Evolutionary conservation across 306 rosid species (phyloP).

Genomic region (Acacia acuminata): DNA sequence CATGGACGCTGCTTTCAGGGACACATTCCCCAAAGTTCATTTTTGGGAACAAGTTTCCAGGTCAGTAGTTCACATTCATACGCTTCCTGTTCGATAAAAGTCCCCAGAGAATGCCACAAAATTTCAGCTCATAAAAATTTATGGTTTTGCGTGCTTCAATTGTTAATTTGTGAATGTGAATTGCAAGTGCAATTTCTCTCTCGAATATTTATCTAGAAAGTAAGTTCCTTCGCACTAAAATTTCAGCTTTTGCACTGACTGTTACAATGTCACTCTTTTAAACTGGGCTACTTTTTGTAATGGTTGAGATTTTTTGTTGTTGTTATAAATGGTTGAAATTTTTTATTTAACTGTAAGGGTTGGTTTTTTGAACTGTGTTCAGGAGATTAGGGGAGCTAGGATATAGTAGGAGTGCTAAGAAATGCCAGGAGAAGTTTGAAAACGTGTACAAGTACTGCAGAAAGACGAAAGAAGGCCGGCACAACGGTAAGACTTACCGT

Average conservation of each 20-base stretch:
- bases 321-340: not conserved
- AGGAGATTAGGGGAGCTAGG: conserved; percentile 79
- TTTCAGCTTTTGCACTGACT: not conserved
- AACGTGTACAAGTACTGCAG: conserved; percentile 79
- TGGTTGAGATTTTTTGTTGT: not conserved
- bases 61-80: conserved; percentile 29
- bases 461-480: conserved; percentile 57
- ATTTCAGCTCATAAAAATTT: not conserved
- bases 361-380: conserved; percentile 34
- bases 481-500: conserved; percentile 59
- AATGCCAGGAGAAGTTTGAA: conserved; percentile 91
- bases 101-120: conserved; percentile 12
- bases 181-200: not conserved
- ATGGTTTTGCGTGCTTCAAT: not conserved
- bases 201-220: not conserved
- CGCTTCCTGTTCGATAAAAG: conserved; percentile 2
- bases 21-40: conserved; percentile 59
- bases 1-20: conserved; percentile 68
- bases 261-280: not conserved
- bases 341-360: conserved; percentile 25
- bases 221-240: too few species aligned
- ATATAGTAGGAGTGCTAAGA: conserved; percentile 58
- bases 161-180: not conserved
- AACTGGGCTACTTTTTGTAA: not conserved
- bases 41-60: conserved; percentile 85